A percentile compares a stretch with the other conserved stretches of the same genome.
Evolutionary conservation across 495 filamentous ascomycete species (phyloP).

Genomic region (Aspergillus sparsus): DNA sequence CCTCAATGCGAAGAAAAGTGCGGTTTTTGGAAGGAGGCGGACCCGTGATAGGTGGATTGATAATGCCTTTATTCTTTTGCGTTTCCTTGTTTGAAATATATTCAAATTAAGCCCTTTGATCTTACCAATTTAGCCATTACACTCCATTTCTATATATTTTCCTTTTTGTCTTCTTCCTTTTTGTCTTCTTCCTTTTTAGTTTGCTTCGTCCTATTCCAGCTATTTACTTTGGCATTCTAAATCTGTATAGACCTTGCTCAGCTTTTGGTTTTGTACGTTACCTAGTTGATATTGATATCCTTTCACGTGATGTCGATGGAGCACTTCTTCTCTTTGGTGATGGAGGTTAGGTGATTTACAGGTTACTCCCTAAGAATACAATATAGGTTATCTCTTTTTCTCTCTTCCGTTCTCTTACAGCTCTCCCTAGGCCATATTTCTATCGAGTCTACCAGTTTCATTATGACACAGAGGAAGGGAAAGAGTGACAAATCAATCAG

Average conservation of each 20-base stretch:
- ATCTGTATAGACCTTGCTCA: background rate
- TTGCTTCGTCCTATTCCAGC: conserved; percentile 6
- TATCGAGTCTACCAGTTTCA: background rate
- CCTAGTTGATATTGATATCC: background rate
- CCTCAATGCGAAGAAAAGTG: background rate
- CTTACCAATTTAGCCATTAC: background rate
- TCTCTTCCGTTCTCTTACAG: conserved; percentile 10
- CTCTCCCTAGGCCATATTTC: background rate
- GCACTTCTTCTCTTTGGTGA: background rate
- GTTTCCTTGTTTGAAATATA: background rate
- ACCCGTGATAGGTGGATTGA: conserved; percentile 5
- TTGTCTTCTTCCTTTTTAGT: conserved; percentile 13
- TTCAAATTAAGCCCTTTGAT: background rate
- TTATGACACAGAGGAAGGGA: conserved; percentile 38
- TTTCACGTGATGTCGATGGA: background rate
- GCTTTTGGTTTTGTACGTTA: background rate
- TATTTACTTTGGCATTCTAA: background rate
- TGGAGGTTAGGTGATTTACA: background rate
- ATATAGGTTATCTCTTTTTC: background rate
- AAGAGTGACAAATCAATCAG: conserved; percentile 46
- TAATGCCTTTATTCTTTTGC: background rate
- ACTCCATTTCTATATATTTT: conserved; percentile 17
- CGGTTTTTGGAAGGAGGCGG: conserved; percentile 2
- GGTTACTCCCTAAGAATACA: too few species aligned
- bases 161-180: conserved; percentile 5